Base-by-base conservation (phyloP, 2,329 filamentous ascomycete species). In the Seiridium unicorne region DNA sequence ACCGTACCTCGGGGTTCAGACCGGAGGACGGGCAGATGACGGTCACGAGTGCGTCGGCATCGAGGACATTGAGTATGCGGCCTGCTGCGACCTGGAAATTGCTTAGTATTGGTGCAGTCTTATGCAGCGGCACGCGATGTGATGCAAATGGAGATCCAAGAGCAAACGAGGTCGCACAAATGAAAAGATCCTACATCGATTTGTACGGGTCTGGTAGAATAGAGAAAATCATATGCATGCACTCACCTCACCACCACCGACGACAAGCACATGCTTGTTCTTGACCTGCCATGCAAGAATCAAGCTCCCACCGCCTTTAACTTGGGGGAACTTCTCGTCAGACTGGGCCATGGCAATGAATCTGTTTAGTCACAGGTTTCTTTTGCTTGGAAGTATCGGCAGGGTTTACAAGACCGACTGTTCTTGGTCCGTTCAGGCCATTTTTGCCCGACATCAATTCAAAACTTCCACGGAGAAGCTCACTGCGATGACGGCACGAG, bases 201-300 rank as follows among this genome's bases (percentile, higher is more conserved):
- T 5, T 48, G 9, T 32, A n/a, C 1, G 9, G 32, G 49, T 34
- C 44, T 3, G 51, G 51, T 58, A 35, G 59, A 60, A 54, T 53
- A 57, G 63, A 32, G 9, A 34, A 6, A 9, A 40, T 32, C 9
- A 31, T 32, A 48, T n/a, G 31, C 10, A 13, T 47, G 32, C 6
- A 74, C 85, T 67, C 79, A 96, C 94, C 84, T 98, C 94, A 75
- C 95, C 95, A 68, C 95, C 95, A 65, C 95, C 95, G 6, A 99
- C 87, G 4, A 99, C 91, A n/a, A 99, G 79, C 13, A 98, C 89
- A 65, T 88, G 87, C 77, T 96, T 97, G 74, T 89, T 89, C 72
- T 88, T 90, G 69, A 97, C 89, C 79, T 98, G 95, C 93, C 94
- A 99, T 72, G 95, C 95, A 57, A 99, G 81, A 64, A 99, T 95